Conservation (phyloP, 2,329 filamentous ascomycete species). For the Scorias spongiosa region DNA sequence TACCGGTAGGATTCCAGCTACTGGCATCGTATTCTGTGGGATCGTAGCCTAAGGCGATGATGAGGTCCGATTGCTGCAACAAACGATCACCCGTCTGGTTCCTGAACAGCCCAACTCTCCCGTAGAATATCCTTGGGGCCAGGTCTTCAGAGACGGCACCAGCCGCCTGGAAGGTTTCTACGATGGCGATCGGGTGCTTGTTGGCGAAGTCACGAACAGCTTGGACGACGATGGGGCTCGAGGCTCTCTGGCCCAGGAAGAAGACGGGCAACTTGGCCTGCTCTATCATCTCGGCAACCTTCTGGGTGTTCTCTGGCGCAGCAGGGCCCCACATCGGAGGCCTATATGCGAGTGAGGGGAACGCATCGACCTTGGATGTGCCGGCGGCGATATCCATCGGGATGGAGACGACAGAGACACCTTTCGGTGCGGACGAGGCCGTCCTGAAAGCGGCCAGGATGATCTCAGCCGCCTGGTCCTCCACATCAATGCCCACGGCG, state of each 20-base stretch:
- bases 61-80: slow-evolving; percentile 28
- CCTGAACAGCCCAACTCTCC: slow-evolving; percentile 33
- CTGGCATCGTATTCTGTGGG: slow-evolving; percentile 33
- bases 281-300: slow-evolving; percentile 21
- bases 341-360: slow-evolving; percentile 24
- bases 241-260: slow-evolving; percentile 31
- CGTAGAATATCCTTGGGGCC: slow-evolving; percentile 29
- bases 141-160: slow-evolving; percentile 31
- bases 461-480: slow-evolving; percentile 34
- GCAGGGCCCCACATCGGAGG: slow-evolving; percentile 29
- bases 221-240: slow-evolving; percentile 25
- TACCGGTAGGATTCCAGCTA: slow-evolving; percentile 28
- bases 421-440: slow-evolving; percentile 27
- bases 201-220: slow-evolving; percentile 28
- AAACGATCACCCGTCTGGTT: slow-evolving; percentile 35
- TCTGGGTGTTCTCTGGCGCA: slow-evolving; percentile 16
- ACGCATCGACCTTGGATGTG: slow-evolving; percentile 25
- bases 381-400: slow-evolving; percentile 31
- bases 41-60: slow-evolving; percentile 33
- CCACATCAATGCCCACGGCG: slow-evolving; percentile 27
- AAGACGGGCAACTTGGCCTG: slow-evolving; percentile 26
- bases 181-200: slow-evolving; percentile 29
- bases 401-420: slow-evolving; percentile 29
- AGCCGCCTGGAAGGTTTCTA: slow-evolving; percentile 38
- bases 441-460: slow-evolving; percentile 31